A percentile compares a stretch with the other conserved stretches of the same genome.
Conservation (phyloP, 306 rosid genomes). For the Medicago ruthenica region DNA sequence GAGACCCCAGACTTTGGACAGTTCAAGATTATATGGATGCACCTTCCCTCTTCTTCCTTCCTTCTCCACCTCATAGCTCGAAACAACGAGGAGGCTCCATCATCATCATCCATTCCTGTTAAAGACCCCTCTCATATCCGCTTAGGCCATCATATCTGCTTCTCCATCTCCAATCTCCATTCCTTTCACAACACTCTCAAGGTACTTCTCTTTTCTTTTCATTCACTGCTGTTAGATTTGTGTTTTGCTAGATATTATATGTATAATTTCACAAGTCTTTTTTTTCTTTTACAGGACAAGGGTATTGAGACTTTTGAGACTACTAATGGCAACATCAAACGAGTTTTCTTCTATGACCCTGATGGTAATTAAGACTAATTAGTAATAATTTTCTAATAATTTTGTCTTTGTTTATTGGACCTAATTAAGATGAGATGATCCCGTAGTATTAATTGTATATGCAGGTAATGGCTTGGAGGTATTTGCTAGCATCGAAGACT, state of each 20-base stretch:
- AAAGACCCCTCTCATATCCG: constrained; percentile 74
- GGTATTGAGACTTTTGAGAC: constrained; percentile 67
- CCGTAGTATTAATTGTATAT: background rate
- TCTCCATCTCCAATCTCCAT: constrained; percentile 75
- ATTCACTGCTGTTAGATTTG: too few relatives aligned
- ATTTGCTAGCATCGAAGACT: constrained; percentile 42
- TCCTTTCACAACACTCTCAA: constrained; percentile 61
- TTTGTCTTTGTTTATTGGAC: background rate
- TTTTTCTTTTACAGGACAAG: background rate
- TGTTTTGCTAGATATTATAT: too few relatives aligned
- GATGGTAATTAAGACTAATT: constrained; percentile 59
- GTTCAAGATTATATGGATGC: constrained; percentile 73
- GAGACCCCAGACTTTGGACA: constrained; percentile 69
- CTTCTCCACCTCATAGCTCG: constrained; percentile 71
- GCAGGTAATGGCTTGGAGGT: constrained; percentile 87
- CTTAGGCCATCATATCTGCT: constrained; percentile 84
- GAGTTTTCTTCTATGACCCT: constrained; percentile 88
- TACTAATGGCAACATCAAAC: constrained; percentile 60
- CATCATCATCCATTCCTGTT: constrained; percentile 60
- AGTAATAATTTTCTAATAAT: too few relatives aligned
- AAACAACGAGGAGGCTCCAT: constrained; percentile 67
- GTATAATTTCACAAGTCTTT: too few relatives aligned
- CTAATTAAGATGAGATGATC: too few relatives aligned
- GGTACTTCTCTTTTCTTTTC: constrained; percentile 27
- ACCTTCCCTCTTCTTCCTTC: constrained; percentile 52